These are phyloP conservation scores for Daedaleopsis nitida DNA, from an alignment of 768 basidiomycete species.

Conservation along the genomic window DNA sequence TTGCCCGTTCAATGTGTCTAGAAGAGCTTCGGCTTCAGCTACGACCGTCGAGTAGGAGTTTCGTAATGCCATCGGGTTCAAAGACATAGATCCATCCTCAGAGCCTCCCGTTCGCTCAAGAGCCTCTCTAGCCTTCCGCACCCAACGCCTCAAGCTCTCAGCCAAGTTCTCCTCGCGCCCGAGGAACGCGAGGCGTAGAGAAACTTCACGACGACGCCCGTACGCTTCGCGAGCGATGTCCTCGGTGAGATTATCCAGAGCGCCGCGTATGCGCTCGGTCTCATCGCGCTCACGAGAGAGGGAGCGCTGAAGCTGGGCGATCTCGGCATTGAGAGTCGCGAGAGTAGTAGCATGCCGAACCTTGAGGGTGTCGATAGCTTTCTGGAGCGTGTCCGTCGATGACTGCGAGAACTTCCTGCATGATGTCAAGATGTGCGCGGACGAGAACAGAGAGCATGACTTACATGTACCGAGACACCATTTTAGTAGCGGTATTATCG, in stretches of 20 bases:
- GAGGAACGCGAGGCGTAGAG: constrained; percentile 60
- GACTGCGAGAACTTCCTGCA: constrained; percentile 82
- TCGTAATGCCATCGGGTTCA: constrained; percentile 9
- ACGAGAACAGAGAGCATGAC: constrained; percentile 26
- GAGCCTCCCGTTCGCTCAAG: constrained; percentile 23
- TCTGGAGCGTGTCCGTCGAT: constrained; percentile 66
- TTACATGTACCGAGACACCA: constrained; percentile 86
- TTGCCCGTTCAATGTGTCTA: constrained; percentile 38
- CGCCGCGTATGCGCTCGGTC: constrained; percentile 52
- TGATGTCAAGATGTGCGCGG: neutral
- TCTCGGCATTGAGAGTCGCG: constrained; percentile 54
- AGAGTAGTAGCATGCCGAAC: constrained; percentile 64
- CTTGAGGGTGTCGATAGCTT: constrained; percentile 58
- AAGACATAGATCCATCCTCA: neutral
- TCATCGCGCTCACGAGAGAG: constrained; percentile 47
- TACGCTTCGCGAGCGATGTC: constrained; percentile 72
- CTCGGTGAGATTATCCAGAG: constrained; percentile 69
- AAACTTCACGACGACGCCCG: constrained; percentile 72
- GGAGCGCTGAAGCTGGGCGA: constrained; percentile 44
- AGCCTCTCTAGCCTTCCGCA: constrained; percentile 50
- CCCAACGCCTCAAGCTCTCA: constrained; percentile 59
- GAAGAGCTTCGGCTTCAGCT: constrained; percentile 37
- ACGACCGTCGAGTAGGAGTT: constrained; percentile 34
- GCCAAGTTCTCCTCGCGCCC: constrained; percentile 64
- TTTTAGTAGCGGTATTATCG: constrained; percentile 75